Base-by-base conservation (phyloP, 148 eudicot species). In the Arbutus unedo region DNA sequence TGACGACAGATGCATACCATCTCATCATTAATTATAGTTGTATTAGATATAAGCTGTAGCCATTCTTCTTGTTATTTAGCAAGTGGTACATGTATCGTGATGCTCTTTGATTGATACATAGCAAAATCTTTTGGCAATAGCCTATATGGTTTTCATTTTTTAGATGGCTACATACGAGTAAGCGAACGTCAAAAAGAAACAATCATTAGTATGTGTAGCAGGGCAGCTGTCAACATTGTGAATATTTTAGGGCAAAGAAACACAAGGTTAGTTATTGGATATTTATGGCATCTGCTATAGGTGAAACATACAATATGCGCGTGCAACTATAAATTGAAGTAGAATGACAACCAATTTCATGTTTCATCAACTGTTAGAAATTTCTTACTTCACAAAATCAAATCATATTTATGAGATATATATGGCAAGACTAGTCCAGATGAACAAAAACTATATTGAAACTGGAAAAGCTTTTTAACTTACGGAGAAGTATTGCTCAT, bases 401-500 rank as follows among this genome's bases (percentile, higher is more conserved):
- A 50, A 49, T 59, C 8, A 47, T 64, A 49, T n/a, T 48, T 48
- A 44, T 8, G 31, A 23, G n/a, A 64, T 23, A 45, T 13, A 41
- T 44, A 31, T 1, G 38, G 38, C 38, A 31, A 31, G 38, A 31
- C 38, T 6, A 23, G 72, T 50, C 10, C 9, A 55, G 45, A 67
- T 75, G 79, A 75, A 55, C 18, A 55, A 55, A 76, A 53, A 18
- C n/a, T 11, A 73, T 21, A 8, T 23, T 76, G 47, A 64, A 66
- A 19, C n/a, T 15, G 7, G 62, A 13, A 4, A 43, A 77, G 14
- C 3, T 49, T 74, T 74, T 64, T 18, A 56, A 89, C 97, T 93
- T 89, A 97, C 99, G 3, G 93, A 87, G 76, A 85, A 91, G 85
- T 91, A 97, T 71, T 91, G 96, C 84, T 96, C 96, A 71, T 96